Evolutionary conservation across 345 rosid species (phyloP).

Genomic region (Camelina neglecta): DNA sequence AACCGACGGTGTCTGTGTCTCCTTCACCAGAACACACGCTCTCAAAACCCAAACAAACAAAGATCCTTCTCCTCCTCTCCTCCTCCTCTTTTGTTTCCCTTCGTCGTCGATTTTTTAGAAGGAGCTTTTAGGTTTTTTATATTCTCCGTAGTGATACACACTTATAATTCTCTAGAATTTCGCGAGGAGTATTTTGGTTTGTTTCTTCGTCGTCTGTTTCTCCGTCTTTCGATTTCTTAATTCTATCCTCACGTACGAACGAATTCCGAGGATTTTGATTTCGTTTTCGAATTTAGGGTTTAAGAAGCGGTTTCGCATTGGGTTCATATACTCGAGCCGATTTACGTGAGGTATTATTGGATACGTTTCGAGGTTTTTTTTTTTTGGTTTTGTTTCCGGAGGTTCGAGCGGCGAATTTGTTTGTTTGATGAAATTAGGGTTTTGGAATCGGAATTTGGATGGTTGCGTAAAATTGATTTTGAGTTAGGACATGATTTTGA

Average conservation of each 20-base stretch:
- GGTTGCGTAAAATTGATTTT: not conserved
- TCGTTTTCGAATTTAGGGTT: constrained; percentile 23
- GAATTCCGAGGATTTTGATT: constrained; percentile 15
- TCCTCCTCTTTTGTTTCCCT: constrained; percentile 13
- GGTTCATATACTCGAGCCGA: constrained; percentile 32
- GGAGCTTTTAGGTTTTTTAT: constrained; percentile 22
- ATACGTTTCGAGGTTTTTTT: constrained; percentile 7
- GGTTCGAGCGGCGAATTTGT: constrained; percentile 1
- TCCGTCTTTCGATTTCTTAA: constrained; percentile 11
- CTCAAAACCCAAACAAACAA: constrained; percentile 14
- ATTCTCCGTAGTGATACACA: constrained; percentile 10
- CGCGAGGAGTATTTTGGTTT: constrained; percentile 3
- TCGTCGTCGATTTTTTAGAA: constrained; percentile 32
- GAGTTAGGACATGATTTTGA: constrained; percentile 59
- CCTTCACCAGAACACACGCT: constrained; percentile 42
- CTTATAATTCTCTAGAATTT: constrained; percentile 11
- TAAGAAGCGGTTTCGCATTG: constrained; percentile 19
- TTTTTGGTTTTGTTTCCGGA: not conserved
- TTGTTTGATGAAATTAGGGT: constrained; percentile 51
- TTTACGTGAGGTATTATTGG: constrained; percentile 27
- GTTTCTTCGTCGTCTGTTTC: constrained; percentile 17
- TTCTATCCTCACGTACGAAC: constrained; percentile 23
- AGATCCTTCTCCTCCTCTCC: constrained; percentile 40
- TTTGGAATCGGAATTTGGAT: constrained; percentile 35
- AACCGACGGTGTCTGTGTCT: constrained; percentile 43